Percentiles rank a stretch among this genome's conserved stretches.
phyloP scores from a whole-genome alignment of 441 rosid genomes.

The Pelargonium hybrid region DNA sequence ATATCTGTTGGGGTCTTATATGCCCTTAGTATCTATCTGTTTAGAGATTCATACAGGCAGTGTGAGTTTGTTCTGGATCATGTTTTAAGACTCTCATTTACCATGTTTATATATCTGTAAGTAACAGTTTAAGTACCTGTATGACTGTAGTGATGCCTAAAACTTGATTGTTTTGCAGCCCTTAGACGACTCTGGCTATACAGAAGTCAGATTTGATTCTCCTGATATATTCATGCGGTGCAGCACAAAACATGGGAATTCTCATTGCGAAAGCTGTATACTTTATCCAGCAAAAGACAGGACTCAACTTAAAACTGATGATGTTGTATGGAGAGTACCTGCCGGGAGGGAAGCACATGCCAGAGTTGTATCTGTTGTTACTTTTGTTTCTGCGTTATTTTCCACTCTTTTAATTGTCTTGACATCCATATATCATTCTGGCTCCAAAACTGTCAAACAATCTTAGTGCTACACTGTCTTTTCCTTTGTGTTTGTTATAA shows the following conservation, averaged over 20 bases:
- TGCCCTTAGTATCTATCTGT: too few species aligned
- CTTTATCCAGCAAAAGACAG: conserved; percentile 23
- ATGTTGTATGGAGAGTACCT: conserved; percentile 57
- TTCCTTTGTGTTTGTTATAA: too few species aligned
- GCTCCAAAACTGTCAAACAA: neutral
- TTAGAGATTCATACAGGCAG: too few species aligned
- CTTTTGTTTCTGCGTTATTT: conserved; percentile 16
- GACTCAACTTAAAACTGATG: conserved; percentile 13
- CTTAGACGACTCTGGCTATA: conserved; percentile 52
- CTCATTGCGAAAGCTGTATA: conserved; percentile 27
- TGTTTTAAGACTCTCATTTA: too few species aligned
- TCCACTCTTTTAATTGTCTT: conserved; percentile 14
- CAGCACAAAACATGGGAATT: conserved; percentile 19
- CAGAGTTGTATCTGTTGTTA: conserved; percentile 20
- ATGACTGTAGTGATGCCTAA: conserved; percentile 1
- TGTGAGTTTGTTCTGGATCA: too few species aligned
- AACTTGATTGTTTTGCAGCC: conserved; percentile 31
- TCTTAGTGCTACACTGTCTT: neutral
- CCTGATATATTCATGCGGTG: conserved; percentile 54
- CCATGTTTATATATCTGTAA: too few species aligned
- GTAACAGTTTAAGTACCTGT: neutral
- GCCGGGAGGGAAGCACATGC: conserved; percentile 42
- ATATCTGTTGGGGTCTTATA: too few species aligned
- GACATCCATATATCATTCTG: conserved; percentile 14
- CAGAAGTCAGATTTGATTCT: conserved; percentile 44